A percentile compares a stretch with the other conserved stretches of the same genome.
These are phyloP conservation scores for Cercophora samala DNA, from an alignment of 495 filamentous ascomycete species.

Conservation along the genomic window DNA sequence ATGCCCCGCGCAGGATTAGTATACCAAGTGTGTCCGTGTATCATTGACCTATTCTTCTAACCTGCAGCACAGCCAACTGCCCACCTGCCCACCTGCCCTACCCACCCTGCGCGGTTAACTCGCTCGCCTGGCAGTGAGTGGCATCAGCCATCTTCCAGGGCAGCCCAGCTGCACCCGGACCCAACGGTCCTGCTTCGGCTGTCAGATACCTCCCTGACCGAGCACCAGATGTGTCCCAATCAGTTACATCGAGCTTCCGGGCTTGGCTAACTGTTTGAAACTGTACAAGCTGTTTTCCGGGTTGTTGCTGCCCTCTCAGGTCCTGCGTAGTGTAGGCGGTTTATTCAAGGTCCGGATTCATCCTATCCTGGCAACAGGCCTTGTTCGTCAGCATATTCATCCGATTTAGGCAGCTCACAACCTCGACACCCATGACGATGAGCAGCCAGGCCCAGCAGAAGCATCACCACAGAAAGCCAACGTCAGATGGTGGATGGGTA, in stretches of 20 bases:
- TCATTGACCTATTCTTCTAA: not conserved
- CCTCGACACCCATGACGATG: not conserved
- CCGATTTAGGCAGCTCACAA: not conserved
- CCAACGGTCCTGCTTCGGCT: conserved; percentile 30
- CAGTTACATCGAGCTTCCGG: conserved; percentile 13
- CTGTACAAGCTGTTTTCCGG: conserved; percentile 1
- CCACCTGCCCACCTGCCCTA: no score
- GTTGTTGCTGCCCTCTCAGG: not conserved
- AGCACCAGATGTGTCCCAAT: conserved; percentile 12
- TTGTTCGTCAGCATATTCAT: conserved; percentile 4
- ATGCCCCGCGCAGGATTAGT: not conserved
- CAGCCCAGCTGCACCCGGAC: conserved; percentile 24
- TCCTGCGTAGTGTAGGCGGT: not conserved
- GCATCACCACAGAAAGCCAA: not conserved
- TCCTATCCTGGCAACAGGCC: not conserved
- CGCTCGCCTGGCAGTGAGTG: conserved; percentile 6
- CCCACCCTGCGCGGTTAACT: conserved; percentile 32
- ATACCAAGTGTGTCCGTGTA: not conserved
- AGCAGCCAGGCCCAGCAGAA: not conserved
- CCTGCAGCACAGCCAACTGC: conserved; percentile 12
- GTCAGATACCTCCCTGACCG: conserved; percentile 16
- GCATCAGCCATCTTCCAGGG: not conserved
- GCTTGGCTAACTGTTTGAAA: conserved; percentile 19
- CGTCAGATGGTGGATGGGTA: conserved; percentile 10
- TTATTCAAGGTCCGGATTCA: not conserved